Evolutionary conservation across 495 filamentous ascomycete species (phyloP), one percentile per base, ranked within the genome.

Genomic region (Aspergillus wentii): DNA sequence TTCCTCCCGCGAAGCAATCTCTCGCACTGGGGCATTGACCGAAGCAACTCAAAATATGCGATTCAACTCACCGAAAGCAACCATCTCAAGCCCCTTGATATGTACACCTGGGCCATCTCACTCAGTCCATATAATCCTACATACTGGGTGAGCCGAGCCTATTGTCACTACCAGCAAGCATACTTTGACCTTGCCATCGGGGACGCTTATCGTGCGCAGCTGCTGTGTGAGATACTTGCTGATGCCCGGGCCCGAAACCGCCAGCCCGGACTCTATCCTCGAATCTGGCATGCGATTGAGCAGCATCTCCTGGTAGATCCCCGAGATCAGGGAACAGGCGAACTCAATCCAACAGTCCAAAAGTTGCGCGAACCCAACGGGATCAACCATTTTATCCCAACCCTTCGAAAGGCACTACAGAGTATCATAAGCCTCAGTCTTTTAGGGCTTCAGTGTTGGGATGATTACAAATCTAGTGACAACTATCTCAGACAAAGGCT

Each of bases 131-230:
- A 94, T 54, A 81, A 85, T 47, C 61, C 85, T 8, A 65, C 80
- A 18, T 69, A 80, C 25, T 88, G 86, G 57, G 54, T 88, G 33
- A 68, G 77, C 38, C 75, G 87, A 13, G 81, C 86, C n/a, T 67
- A 75, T 20, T 74, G 76, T 13, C 79, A 91, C 56, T 68, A 79
- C 27, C 60, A 78, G 31, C 76, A 88, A 15, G 83, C 72, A 18
- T 90, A 86, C 54, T 90, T 84, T 8, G 89, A 95, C 49, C 72
- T 95, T 9, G 86, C 85, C 7, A 77, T 82, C 22, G 85, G 85
- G 17, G 89, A 92, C 54, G 84, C 85, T 9, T 92, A 94, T 57
- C 79, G 83, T 37, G 85, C 86, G 5, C 71, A 90, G 3, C 70
- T 94, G 19, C 71, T 94, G 3, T 58, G 52, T 22, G 54, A 66